phyloP scores from a whole-genome alignment of 2,329 filamentous ascomycete genomes.

The Ophiocordyceps camponoti-rufipedis region DNA sequence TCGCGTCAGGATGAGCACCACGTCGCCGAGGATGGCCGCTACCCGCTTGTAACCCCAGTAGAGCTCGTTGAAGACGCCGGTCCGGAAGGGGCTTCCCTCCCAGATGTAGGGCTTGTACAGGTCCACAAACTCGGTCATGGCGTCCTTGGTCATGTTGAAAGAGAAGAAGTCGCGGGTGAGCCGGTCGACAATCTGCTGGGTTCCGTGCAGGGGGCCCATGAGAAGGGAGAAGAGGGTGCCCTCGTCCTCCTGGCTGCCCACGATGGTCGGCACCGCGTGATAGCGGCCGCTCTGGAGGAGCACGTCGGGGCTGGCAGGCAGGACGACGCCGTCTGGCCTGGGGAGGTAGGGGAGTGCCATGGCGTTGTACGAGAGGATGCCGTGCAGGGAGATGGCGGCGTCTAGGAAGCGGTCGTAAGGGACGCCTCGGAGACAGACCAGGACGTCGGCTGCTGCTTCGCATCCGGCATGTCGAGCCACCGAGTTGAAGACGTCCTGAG shows the following conservation, averaged over 20 bases:
- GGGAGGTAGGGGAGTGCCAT: conserved; percentile 58
- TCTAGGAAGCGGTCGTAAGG: conserved; percentile 42
- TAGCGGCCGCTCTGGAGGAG: conserved; percentile 31
- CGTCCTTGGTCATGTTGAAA: conserved; percentile 26
- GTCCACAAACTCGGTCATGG: conserved; percentile 18
- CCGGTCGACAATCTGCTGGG: conserved; percentile 40
- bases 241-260: conserved; percentile 66
- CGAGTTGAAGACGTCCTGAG: conserved; percentile 43
- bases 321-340: conserved; percentile 47
- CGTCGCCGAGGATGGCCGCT: conserved; percentile 49
- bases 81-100: conserved; percentile 9
- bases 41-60: conserved; percentile 49
- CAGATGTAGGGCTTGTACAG: background rate
- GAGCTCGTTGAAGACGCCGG: conserved; percentile 35
- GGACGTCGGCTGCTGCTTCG: conserved; percentile 30
- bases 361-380: conserved; percentile 46
- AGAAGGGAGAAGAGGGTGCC: conserved; percentile 58
- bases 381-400: conserved; percentile 53
- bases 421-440: conserved; percentile 46
- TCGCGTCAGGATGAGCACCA: conserved; percentile 56
- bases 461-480: conserved; percentile 47
- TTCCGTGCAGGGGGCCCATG: conserved; percentile 48
- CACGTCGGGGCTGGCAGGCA: conserved; percentile 44
- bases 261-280: conserved; percentile 30
- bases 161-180: conserved; percentile 42